phyloP scores from a whole-genome alignment of 2,329 filamentous ascomycete species.

The Piedraia hortae region DNA sequence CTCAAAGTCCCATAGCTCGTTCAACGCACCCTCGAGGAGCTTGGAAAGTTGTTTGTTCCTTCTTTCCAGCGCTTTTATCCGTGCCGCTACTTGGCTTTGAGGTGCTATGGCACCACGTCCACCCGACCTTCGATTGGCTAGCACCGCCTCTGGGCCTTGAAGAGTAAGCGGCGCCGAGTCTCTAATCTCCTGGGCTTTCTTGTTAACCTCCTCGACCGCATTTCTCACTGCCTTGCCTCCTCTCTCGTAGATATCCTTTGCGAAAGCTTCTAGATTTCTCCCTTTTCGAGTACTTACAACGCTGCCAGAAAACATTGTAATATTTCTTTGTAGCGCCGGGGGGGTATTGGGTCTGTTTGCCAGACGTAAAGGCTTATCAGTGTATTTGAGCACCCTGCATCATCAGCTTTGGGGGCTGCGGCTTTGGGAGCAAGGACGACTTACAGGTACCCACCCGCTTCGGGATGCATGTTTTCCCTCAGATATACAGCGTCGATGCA shows the following conservation, averaged over 20 bases:
- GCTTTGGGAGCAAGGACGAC: no score
- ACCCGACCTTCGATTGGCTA: no score
- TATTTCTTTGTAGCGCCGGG: slow-evolving; percentile 11
- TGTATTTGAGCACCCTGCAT: slow-evolving; percentile 48
- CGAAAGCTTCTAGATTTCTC: slow-evolving; percentile 34
- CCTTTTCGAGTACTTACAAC: slow-evolving; percentile 2
- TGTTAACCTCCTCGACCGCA: slow-evolving; percentile 51
- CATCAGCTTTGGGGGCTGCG: no score
- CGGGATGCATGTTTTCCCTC: slow-evolving; percentile 31
- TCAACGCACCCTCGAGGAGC: slow-evolving; percentile 40
- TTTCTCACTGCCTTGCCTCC: slow-evolving; percentile 57
- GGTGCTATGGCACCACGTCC: no score
- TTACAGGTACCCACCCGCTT: slow-evolving; percentile 37
- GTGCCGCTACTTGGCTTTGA: slow-evolving; percentile 2
- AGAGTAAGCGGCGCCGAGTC: slow-evolving; percentile 11
- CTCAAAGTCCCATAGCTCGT: slow-evolving; percentile 33
- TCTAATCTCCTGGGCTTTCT: slow-evolving; percentile 43
- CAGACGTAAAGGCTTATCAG: slow-evolving; percentile 17
- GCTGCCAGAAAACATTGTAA: slow-evolving; percentile 10
- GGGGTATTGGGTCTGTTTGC: slow-evolving; percentile 9
- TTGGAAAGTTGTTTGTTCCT: slow-evolving; percentile 38
- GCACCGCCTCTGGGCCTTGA: no score
- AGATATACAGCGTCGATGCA: slow-evolving; percentile 46
- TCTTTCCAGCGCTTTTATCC: slow-evolving; percentile 27
- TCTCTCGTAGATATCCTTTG: slow-evolving; percentile 45